A percentile compares a stretch with the other conserved stretches of the same genome.
phyloP scores from a whole-genome alignment of 2,329 filamentous ascomycete genomes.

The Cordyceps farinosa region DNA sequence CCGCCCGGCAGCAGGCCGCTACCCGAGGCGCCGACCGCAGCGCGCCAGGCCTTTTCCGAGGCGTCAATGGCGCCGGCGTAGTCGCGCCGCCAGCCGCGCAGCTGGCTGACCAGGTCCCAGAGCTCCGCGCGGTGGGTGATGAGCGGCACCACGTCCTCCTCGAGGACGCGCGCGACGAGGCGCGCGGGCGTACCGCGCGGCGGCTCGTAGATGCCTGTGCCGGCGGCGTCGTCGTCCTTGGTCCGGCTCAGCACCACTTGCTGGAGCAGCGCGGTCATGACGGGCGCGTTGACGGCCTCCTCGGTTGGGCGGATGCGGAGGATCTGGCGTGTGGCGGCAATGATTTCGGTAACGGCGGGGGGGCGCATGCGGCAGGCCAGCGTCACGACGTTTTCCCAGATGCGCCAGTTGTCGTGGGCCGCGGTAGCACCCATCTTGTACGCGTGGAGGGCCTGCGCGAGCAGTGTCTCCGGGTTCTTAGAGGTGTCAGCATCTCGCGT shows the following conservation, averaged over 20 bases:
- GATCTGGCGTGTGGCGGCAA: conserved; percentile 70
- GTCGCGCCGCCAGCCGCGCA: conserved; percentile 70
- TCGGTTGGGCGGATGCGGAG: conserved; percentile 77
- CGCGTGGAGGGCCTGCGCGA: conserved; percentile 73
- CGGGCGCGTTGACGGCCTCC: conserved; percentile 68
- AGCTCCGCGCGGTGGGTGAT: conserved; percentile 76
- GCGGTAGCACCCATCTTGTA: conserved; percentile 83
- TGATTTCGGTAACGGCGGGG: conserved; percentile 69
- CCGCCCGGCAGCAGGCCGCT: conserved; percentile 36
- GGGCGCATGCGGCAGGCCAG: conserved; percentile 76
- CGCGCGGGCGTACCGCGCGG: conserved; percentile 58
- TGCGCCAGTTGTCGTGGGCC: conserved; percentile 82
- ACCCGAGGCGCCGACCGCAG: conserved; percentile 54
- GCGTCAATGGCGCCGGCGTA: conserved; percentile 72
- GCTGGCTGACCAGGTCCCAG: conserved; percentile 69
- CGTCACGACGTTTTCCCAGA: conserved; percentile 95
- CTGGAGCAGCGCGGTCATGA: conserved; percentile 68
- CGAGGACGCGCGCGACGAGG: conserved; percentile 68
- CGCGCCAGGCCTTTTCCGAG: conserved; percentile 86
- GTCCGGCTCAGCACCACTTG: conserved; percentile 57
- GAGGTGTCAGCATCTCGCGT: conserved; percentile 20
- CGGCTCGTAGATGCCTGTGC: conserved; percentile 31
- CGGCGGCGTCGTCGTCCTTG: conserved; percentile 29
- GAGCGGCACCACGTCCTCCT: conserved; percentile 71
- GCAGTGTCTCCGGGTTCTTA: conserved; percentile 56